Percentiles rank a stretch among this genome's conserved stretches.
These are phyloP conservation scores for Neurospora sp. DNA, from an alignment of 495 filamentous ascomycete genomes.

Conservation along the genomic window DNA sequence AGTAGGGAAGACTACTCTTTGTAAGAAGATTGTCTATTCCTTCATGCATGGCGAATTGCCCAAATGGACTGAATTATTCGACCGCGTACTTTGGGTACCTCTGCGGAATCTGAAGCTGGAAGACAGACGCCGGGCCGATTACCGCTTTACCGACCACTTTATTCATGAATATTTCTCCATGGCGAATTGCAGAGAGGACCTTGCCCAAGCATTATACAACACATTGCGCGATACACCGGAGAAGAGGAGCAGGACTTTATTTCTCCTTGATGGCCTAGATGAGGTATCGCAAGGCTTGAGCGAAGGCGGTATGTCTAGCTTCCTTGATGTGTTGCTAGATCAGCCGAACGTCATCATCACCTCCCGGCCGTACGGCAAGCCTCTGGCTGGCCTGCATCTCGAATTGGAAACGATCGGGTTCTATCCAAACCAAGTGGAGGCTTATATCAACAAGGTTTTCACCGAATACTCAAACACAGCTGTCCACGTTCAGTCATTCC, in stretches of 20 bases:
- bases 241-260: conserved; percentile 17
- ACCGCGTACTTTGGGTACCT: too few species aligned
- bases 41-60: too few species aligned
- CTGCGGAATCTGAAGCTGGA: too few species aligned
- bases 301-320: conserved; percentile 8
- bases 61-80: too few species aligned
- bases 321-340: conserved; percentile 25
- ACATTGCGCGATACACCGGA: neutral
- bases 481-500: conserved; percentile 23
- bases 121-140: too few species aligned
- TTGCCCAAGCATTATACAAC: too few species aligned
- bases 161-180: too few species aligned
- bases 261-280: conserved; percentile 34
- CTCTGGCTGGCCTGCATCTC: conserved; percentile 8
- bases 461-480: conserved; percentile 10
- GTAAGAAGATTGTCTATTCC: too few species aligned
- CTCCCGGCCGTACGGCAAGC: conserved; percentile 22
- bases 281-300: conserved; percentile 25
- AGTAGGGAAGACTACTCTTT: too few species aligned
- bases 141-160: too few species aligned
- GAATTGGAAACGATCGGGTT: conserved; percentile 29
- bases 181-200: too few species aligned
- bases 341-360: conserved; percentile 29
- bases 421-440: conserved; percentile 23
- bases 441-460: conserved; percentile 16